phyloP scores from a whole-genome alignment of 352 stramenopile genomes.

The Sclerospora graminicola region DNA sequence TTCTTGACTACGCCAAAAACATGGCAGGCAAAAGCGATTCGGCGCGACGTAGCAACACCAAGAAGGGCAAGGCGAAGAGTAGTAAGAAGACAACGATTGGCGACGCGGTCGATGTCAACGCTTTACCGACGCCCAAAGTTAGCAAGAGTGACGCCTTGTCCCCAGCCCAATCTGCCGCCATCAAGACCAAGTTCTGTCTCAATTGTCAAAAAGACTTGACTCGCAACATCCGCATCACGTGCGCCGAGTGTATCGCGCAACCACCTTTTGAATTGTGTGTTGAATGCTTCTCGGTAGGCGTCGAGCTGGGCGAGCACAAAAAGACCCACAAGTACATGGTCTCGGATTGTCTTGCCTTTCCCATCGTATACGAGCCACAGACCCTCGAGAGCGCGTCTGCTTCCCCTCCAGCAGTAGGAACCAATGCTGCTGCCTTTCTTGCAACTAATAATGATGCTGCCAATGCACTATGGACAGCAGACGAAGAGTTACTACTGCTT shows the following conservation, averaged over 20 bases:
- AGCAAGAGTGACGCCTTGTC: conserved; percentile 5
- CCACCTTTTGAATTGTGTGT: conserved; percentile 85
- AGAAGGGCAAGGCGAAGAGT: conserved; percentile 15
- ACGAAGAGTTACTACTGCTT: conserved; percentile 94
- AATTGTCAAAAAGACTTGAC: conserved; percentile 82
- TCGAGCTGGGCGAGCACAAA: conserved; percentile 71
- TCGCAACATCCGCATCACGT: conserved; percentile 81
- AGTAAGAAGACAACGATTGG: background rate
- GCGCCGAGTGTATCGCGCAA: conserved; percentile 50
- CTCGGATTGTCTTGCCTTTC: conserved; percentile 75
- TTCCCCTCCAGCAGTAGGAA: conserved; percentile 9
- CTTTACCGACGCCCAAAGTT: background rate
- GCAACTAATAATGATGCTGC: conserved; percentile 1
- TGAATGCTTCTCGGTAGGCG: conserved; percentile 89
- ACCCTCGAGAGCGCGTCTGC: conserved; percentile 1
- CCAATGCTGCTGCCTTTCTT: conserved; percentile 11
- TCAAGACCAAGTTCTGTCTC: conserved; percentile 72
- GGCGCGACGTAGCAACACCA: conserved; percentile 20
- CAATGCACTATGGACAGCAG: conserved; percentile 80
- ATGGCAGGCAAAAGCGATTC: conserved; percentile 16
- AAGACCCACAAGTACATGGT: conserved; percentile 75
- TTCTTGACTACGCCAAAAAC: conserved; percentile 3
- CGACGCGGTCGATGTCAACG: background rate
- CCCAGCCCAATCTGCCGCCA: conserved; percentile 18
- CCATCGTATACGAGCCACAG: conserved; percentile 45